Percentiles rank a stretch among this genome's conserved stretches.
Evolutionary conservation across 495 filamentous ascomycete species (phyloP).

Genomic region (Penicillium daleae): DNA sequence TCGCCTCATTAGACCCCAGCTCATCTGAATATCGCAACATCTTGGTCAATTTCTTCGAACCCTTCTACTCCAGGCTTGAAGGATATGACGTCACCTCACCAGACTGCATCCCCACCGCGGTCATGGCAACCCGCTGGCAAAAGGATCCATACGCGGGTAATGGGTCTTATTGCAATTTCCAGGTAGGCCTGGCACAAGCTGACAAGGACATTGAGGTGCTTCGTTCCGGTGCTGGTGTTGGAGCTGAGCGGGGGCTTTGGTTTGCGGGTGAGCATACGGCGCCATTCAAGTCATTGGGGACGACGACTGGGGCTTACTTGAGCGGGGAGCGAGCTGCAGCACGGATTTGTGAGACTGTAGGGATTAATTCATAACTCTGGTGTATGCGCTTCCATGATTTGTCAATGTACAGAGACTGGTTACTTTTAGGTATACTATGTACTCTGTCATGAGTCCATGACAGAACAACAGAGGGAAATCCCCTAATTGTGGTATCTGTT

Average conservation of each 20-base stretch:
- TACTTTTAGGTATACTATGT: no score
- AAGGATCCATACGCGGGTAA: constrained; percentile 81
- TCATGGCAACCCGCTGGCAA: constrained; percentile 78
- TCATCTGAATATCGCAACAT: constrained; percentile 35
- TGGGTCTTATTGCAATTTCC: constrained; percentile 92
- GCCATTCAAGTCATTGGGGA: constrained; percentile 86
- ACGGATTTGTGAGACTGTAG: constrained; percentile 60
- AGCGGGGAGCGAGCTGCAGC: constrained; percentile 79
- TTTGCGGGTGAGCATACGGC: constrained; percentile 94
- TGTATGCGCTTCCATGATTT: no score
- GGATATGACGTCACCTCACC: constrained; percentile 57
- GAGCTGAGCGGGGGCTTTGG: constrained; percentile 75
- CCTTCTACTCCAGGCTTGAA: constrained; percentile 75
- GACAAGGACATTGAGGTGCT: constrained; percentile 72
- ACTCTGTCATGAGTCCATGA: no score
- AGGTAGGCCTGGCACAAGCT: constrained; percentile 71
- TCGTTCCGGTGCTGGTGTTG: constrained; percentile 57
- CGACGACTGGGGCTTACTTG: constrained; percentile 89
- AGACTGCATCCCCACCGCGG: constrained; percentile 64
- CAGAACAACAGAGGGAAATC: no score
- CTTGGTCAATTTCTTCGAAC: constrained; percentile 50
- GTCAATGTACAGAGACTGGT: no score
- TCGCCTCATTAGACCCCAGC: constrained; percentile 31
- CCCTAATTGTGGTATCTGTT: no score
- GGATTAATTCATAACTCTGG: no score